Evolutionary conservation across 2,329 filamentous ascomycete species (phyloP).

Genomic region (Helotiales sp.): DNA sequence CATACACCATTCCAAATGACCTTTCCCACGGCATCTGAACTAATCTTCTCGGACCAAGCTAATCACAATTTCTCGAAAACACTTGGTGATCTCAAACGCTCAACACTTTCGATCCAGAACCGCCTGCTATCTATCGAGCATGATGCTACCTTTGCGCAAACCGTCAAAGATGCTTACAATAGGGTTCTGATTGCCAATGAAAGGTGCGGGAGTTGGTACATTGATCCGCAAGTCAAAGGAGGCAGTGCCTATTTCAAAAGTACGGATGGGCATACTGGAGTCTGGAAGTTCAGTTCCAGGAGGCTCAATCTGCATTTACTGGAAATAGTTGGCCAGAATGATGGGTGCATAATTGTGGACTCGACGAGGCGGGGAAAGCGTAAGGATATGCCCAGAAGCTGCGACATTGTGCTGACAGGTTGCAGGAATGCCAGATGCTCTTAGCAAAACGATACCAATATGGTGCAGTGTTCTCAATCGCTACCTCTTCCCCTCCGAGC

Average conservation of each 20-base stretch:
- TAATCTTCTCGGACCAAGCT: slow-evolving; percentile 46
- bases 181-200: slow-evolving; percentile 88
- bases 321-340: slow-evolving; percentile 61
- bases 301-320: slow-evolving; percentile 83
- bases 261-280: slow-evolving; percentile 88
- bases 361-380: slow-evolving; percentile 89
- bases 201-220: slow-evolving; percentile 95
- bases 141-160: slow-evolving; percentile 73
- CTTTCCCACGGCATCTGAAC: slow-evolving; percentile 45
- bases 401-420: slow-evolving; percentile 19
- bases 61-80: slow-evolving; percentile 68
- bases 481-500: slow-evolving; percentile 65
- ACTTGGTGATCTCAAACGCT: slow-evolving; percentile 71
- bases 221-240: slow-evolving; percentile 61
- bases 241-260: slow-evolving; percentile 95
- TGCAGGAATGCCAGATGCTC: slow-evolving; percentile 83
- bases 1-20: slow-evolving; percentile 21
- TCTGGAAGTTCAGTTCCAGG: slow-evolving; percentile 87
- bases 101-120: slow-evolving; percentile 77
- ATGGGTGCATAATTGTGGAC: slow-evolving; percentile 84
- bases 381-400: slow-evolving; percentile 37
- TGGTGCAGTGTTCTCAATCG: slow-evolving; percentile 90
- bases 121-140: slow-evolving; percentile 75
- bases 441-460: slow-evolving; percentile 90
- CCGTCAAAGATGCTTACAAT: slow-evolving; percentile 52